Percentiles rank a stretch among this genome's conserved stretches.
These are phyloP conservation scores for Coelastrella sp. DNA, from an alignment of 139 green algal genomes.

Conservation along the genomic window DNA sequence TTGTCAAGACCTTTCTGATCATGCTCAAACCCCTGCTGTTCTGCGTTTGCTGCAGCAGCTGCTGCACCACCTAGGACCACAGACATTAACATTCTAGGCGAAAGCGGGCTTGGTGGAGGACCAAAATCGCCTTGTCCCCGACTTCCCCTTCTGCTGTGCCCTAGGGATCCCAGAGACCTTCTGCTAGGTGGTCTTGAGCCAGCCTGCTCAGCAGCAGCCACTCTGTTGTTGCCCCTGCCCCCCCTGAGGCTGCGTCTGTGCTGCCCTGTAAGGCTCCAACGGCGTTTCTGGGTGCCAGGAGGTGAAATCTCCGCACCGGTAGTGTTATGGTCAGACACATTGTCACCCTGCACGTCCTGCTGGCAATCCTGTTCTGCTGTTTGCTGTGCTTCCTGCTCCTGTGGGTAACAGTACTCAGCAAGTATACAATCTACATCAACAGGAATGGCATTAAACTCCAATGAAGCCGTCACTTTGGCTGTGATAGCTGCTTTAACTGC, in stretches of 20 bases:
- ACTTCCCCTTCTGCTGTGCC: not conserved
- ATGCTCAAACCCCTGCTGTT: not conserved
- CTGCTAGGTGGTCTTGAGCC: not conserved
- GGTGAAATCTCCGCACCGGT: not conserved
- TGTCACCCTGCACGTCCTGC: not conserved
- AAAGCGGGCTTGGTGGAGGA: not conserved
- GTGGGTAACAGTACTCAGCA: not conserved
- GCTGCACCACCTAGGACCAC: not conserved
- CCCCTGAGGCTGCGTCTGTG: conserved; percentile 29
- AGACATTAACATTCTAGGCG: conserved; percentile 25
- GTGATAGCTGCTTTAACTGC: not conserved
- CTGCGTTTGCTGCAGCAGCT: not conserved
- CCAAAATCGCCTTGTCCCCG: not conserved
- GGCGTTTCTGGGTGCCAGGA: not conserved
- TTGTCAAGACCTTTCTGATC: not conserved
- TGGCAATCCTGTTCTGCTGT: not conserved
- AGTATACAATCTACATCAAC: not conserved
- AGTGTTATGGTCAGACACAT: not conserved
- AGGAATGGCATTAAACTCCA: not conserved
- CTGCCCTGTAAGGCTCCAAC: not conserved
- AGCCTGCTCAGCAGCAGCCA: not conserved
- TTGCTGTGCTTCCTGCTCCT: not conserved
- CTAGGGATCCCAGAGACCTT: not conserved
- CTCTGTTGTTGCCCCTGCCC: not conserved
- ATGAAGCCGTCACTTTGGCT: not conserved